These are phyloP conservation scores for Cenchrus purpureus DNA, from an alignment of 176 grass and related monocot species.

Conservation along the genomic window DNA sequence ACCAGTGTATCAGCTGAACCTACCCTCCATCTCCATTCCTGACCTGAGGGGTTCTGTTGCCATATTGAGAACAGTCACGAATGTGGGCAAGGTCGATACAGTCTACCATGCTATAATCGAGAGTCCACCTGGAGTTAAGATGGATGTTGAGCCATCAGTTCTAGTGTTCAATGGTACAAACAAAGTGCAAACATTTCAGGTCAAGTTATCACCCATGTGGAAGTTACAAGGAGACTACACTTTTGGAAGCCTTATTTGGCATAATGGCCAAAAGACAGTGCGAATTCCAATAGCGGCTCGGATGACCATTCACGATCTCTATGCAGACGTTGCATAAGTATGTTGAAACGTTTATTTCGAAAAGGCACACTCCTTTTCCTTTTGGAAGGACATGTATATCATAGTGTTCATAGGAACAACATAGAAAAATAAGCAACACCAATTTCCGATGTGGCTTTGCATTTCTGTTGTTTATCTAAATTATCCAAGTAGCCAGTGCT, in stretches of 20 bases:
- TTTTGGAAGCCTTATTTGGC: constrained; percentile 48
- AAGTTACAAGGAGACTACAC: constrained; percentile 39
- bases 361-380: neutral
- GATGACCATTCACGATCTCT: constrained; percentile 1
- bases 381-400: neutral
- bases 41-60: neutral
- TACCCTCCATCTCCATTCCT: constrained; percentile 28
- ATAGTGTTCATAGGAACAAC: too few relatives aligned
- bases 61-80: constrained; percentile 30
- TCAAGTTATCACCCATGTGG: constrained; percentile 1
- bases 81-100: constrained; percentile 23
- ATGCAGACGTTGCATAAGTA: constrained; percentile 4
- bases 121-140: neutral
- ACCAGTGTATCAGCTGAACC: constrained; percentile 24
- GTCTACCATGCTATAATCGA: constrained; percentile 7
- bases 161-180: constrained; percentile 19
- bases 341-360: neutral
- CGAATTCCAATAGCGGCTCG: constrained; percentile 28
- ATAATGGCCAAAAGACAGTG: neutral
- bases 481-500: neutral
- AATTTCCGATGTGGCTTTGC: neutral
- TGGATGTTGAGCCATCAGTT: constrained; percentile 24
- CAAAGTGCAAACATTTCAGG: constrained; percentile 22
- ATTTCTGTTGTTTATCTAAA: neutral
- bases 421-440: neutral